Evolutionary conservation across 1,284 basidiomycete genomes (phyloP).

Genomic region (Porogramme epimiltina): DNA sequence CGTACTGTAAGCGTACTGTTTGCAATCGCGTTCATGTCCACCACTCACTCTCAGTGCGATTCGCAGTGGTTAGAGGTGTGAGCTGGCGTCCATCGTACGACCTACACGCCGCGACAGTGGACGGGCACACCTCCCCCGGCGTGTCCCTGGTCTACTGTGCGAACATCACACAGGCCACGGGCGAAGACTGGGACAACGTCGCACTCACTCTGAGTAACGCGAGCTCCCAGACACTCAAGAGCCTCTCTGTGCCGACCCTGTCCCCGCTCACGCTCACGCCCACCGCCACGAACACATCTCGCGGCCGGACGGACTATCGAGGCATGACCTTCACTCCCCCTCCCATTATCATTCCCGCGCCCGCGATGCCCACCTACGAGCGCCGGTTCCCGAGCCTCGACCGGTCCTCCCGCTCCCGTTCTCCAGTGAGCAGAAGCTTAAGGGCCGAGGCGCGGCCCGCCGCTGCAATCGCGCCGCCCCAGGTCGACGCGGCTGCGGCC

Average conservation of each 20-base stretch:
- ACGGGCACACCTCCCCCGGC: conserved; percentile 42
- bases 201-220: conserved; percentile 12
- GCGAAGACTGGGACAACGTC: conserved; percentile 57
- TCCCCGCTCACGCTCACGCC: neutral
- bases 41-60: too few relatives aligned
- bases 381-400: too few relatives aligned
- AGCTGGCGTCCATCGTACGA: conserved; percentile 63
- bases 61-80: conserved; percentile 52
- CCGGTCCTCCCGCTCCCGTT: too few relatives aligned
- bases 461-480: too few relatives aligned
- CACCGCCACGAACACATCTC: neutral
- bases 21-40: neutral
- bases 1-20: conserved; percentile 49
- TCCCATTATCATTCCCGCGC: too few relatives aligned
- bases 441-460: too few relatives aligned
- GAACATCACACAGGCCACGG: conserved; percentile 53
- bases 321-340: too few relatives aligned
- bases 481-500: neutral
- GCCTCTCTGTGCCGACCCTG: conserved; percentile 6
- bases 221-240: conserved; percentile 6
- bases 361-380: too few relatives aligned
- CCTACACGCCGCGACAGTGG: conserved; percentile 50
- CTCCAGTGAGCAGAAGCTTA: too few relatives aligned
- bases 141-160: conserved; percentile 59
- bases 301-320: too few relatives aligned